Conservation (phyloP, 164 flowering plant genomes). For the Magnolia sinica region DNA sequence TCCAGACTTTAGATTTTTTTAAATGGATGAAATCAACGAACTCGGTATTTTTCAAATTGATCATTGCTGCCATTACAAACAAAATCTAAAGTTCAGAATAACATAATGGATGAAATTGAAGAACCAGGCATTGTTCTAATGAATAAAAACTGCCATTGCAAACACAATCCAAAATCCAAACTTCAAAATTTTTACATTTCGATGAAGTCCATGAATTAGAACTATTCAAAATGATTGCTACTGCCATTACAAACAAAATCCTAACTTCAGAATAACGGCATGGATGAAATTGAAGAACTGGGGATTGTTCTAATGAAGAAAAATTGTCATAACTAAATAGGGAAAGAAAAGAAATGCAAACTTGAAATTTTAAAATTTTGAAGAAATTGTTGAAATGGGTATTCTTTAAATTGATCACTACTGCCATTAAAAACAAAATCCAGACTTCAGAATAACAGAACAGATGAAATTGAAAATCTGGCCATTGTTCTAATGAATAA, state of each 20-base stretch:
- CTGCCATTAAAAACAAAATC: no score
- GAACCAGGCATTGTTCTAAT: not conserved
- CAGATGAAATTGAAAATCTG: not conserved
- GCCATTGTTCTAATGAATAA: not conserved
- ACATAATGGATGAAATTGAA: not conserved
- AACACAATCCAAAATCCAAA: not conserved
- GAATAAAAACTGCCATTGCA: not conserved
- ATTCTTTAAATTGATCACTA: not conserved
- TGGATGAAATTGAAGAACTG: conserved; percentile 1
- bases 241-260: not conserved
- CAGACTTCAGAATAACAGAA: not conserved
- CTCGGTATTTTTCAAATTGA: not conserved
- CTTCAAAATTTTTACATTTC: not conserved
- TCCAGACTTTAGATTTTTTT: no score
- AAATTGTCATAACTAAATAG: not conserved
- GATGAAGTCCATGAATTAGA: not conserved
- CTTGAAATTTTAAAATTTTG: not conserved
- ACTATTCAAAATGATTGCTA: no score
- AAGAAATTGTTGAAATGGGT: not conserved
- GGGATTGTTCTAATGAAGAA: not conserved
- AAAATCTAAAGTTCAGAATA: not conserved
- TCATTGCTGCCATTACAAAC: not conserved
- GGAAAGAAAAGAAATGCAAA: not conserved
- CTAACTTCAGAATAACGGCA: no score
- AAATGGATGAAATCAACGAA: conserved; percentile 6